Evolutionary conservation across 768 basidiomycete genomes (phyloP).

Genomic region (Fomitopsis serialis): DNA sequence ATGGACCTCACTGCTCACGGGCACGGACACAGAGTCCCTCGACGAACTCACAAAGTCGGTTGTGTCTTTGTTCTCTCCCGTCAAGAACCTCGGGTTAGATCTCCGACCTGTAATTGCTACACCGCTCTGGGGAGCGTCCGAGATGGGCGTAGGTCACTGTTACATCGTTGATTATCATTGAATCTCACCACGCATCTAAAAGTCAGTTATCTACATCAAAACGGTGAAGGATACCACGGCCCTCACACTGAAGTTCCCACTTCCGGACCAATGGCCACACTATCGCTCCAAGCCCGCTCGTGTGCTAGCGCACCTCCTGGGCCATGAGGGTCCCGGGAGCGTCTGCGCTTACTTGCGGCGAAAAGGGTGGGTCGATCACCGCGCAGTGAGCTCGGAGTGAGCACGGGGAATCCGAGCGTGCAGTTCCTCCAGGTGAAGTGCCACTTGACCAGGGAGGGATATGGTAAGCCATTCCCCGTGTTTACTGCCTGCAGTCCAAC

Average conservation of each 20-base stretch:
- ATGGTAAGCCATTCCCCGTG: conserved; percentile 28
- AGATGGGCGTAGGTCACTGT: conserved; percentile 14
- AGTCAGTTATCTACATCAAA: conserved; percentile 37
- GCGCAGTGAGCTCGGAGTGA: conserved; percentile 18
- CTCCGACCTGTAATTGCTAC: conserved; percentile 18
- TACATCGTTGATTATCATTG: conserved; percentile 6
- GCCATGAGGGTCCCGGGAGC: conserved; percentile 49
- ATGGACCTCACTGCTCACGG: not conserved
- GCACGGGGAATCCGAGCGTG: conserved; percentile 27
- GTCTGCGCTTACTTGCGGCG: conserved; percentile 44
- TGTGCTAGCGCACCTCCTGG: conserved; percentile 42
- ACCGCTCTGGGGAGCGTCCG: conserved; percentile 14
- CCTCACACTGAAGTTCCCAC: conserved; percentile 32
- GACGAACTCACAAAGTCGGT: conserved; percentile 28
- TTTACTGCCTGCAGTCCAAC: not conserved
- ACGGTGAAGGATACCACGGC: conserved; percentile 40
- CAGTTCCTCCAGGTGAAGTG: conserved; percentile 41
- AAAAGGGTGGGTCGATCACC: conserved; percentile 34
- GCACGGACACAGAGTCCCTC: conserved; percentile 22
- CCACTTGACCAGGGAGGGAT: conserved; percentile 43
- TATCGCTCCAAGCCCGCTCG: conserved; percentile 34
- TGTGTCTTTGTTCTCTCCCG: conserved; percentile 27
- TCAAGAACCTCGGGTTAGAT: conserved; percentile 22
- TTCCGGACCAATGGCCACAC: conserved; percentile 33
- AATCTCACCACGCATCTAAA: conserved; percentile 10